Percentiles rank a stretch among this genome's conserved stretches.
Evolutionary conservation across 2,329 filamentous ascomycete genomes (phyloP).

Genomic region (Trichoderma sp.): DNA sequence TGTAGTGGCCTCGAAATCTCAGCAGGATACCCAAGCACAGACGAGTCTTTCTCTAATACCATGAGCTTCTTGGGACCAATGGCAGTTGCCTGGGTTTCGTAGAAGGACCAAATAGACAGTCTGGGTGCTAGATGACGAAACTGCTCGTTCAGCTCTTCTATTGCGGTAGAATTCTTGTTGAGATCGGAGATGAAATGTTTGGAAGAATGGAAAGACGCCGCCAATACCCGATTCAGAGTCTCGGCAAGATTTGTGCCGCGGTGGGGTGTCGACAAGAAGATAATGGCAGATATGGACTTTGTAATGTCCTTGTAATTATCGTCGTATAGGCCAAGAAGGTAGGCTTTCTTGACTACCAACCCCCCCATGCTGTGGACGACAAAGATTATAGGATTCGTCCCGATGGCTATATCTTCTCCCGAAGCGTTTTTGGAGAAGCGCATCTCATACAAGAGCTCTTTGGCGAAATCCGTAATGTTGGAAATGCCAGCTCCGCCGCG

Average conservation of each 20-base stretch:
- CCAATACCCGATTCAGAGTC: not conserved
- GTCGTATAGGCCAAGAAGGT: not conserved
- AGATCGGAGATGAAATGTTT: conserved; percentile 2
- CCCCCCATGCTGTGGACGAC: conserved; percentile 20
- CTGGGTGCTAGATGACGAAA: conserved; percentile 4
- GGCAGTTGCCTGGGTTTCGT: not conserved
- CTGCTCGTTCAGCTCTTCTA: not conserved
- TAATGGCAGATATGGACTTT: not conserved
- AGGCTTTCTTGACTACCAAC: conserved; percentile 5
- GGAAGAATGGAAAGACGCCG: not conserved
- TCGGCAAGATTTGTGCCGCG: conserved; percentile 8
- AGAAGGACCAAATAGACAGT: conserved; percentile 16
- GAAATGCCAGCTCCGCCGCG: not conserved
- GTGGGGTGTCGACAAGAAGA: conserved; percentile 15
- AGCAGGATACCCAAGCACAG: not conserved
- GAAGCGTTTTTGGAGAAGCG: conserved; percentile 4
- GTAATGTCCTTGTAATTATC: not conserved
- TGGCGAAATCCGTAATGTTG: conserved; percentile 3
- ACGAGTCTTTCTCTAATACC: conserved; percentile 7
- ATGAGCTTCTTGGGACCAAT: not conserved
- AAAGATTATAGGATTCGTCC: not conserved
- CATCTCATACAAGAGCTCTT: conserved; percentile 8
- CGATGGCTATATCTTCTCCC: not conserved
- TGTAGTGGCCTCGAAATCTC: not conserved
- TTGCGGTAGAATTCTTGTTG: not conserved